Evolutionary conservation across 2,329 filamentous ascomycete genomes (phyloP).

Genomic region (Pseudogymnoascus pannorum): DNA sequence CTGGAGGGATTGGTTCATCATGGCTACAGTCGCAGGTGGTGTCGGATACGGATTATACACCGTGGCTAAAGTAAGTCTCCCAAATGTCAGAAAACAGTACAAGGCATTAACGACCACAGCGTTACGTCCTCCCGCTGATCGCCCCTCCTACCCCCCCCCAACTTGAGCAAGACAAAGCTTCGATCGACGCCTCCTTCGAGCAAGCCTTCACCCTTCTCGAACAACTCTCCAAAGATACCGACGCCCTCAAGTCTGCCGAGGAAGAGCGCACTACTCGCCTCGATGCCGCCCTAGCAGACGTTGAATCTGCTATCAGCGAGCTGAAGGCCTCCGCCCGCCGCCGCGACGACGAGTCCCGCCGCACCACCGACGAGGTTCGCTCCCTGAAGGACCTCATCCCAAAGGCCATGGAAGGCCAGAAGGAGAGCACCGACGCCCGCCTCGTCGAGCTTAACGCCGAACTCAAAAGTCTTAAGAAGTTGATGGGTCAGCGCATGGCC

Average conservation of each 20-base stretch:
- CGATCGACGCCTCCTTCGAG: constrained; percentile 88
- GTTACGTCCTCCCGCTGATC: constrained; percentile 86
- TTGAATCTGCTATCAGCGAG: constrained; percentile 74
- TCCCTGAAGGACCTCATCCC: constrained; percentile 79
- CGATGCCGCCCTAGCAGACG: constrained; percentile 71
- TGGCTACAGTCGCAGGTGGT: constrained; percentile 90
- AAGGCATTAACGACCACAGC: constrained; percentile 40
- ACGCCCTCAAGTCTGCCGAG: constrained; percentile 79
- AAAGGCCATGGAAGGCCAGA: constrained; percentile 79
- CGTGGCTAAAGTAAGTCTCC: constrained; percentile 67
- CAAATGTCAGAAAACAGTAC: background rate
- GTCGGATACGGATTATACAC: constrained; percentile 84
- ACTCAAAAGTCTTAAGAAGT: constrained; percentile 83
- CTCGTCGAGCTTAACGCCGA: constrained; percentile 81
- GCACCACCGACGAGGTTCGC: constrained; percentile 79
- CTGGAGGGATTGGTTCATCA: constrained; percentile 99
- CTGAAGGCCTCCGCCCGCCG: constrained; percentile 74
- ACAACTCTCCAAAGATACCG: constrained; percentile 84
- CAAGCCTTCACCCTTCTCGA: constrained; percentile 87
- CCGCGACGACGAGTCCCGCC: constrained; percentile 79
- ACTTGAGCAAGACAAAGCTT: constrained; percentile 86
- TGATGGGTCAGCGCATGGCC: constrained; percentile 61
- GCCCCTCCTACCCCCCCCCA: constrained; percentile 90
- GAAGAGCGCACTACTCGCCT: constrained; percentile 74
- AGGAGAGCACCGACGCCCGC: constrained; percentile 71